A percentile compares a stretch with the other conserved stretches of the same genome.
phyloP scores from a whole-genome alignment of 208 protist genomes.

The Leptomonas seymouri region DNA sequence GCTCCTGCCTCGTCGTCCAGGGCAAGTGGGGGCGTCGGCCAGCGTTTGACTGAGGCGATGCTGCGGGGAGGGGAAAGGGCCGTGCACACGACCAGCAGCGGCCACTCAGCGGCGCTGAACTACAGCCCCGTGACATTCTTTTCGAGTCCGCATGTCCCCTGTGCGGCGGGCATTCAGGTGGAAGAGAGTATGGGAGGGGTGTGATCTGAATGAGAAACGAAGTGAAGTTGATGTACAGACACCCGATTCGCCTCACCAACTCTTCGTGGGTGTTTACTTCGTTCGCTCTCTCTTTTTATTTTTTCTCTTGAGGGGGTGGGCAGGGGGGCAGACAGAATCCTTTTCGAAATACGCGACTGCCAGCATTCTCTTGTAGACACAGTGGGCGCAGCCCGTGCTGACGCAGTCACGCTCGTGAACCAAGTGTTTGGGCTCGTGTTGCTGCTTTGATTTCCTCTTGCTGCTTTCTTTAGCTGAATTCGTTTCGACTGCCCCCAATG shows the following conservation, averaged over 20 bases:
- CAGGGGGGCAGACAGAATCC: not conserved
- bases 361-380: no score
- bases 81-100: slow-evolving; percentile 32
- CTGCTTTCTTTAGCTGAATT: no score
- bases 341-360: no score
- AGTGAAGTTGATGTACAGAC: no score
- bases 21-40: not conserved
- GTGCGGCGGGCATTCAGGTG: slow-evolving; percentile 22
- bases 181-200: slow-evolving; percentile 17
- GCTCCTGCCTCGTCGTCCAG: not conserved
- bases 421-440: no score
- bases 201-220: no score
- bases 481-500: no score
- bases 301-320: not conserved
- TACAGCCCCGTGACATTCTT: slow-evolving; percentile 57
- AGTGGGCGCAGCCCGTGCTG: no score
- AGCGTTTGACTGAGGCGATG: not conserved
- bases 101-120: slow-evolving; percentile 29
- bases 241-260: no score
- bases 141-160: slow-evolving; percentile 30
- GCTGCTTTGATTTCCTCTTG: slow-evolving; percentile 3
- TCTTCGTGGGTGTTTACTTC: not conserved
- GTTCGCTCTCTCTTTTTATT: not conserved
- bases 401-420: no score
- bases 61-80: not conserved